Base-by-base conservation (phyloP, 192 early-diverging fungal species). In the Phlyctochytrium planicorne region DNA sequence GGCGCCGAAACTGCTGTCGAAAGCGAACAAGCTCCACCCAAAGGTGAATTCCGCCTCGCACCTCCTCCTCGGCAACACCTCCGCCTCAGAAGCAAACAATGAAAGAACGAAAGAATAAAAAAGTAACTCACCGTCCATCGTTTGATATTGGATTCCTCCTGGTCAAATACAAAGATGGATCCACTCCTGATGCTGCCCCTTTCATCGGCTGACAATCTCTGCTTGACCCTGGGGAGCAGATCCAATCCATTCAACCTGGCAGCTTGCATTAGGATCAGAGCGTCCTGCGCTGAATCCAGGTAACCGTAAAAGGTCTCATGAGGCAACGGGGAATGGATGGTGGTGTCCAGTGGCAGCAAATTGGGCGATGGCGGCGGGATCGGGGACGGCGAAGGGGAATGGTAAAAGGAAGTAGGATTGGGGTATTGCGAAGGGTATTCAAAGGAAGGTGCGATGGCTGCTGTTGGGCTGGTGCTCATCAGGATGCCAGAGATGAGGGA, bases 81-180 rank as follows among this genome's bases (percentile, higher is more conserved):
- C n/a, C n/a, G n/a, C n/a, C n/a, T n/a, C n/a, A n/a, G n/a, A n/a
- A n/a, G n/a, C n/a, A n/a, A n/a, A n/a, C n/a, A 47, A 14, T 47
- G 40, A 14, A 6, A 47, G 40, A 47, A 47, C 40, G 20, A 47
- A 47, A 47, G 40, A 62, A 40, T 29, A 62, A 25, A 35, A 62
- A 62, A 40, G 6, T 6, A 20, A 62, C 61, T 62, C 61, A 62
- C 61, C 61, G 93, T 94, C 93, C 93, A 94, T 10, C 93, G 81
- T 73, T 91, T 91, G 77, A 93, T 91, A 3, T 88, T 87, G 35
- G 88, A 88, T 68, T 92, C 90, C 59, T 85, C 78, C 76, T 94
- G 91, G 68, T 93, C 89, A 81, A 92, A 94, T 40, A 94, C 89
- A 47, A 93, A 89, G n/a, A 93, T 82, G 2, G 89, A 88, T 32